These are phyloP conservation scores for Yamadazyma diddensiae DNA, from an alignment of 1,139 yeast species.

Conservation along the genomic window DNA sequence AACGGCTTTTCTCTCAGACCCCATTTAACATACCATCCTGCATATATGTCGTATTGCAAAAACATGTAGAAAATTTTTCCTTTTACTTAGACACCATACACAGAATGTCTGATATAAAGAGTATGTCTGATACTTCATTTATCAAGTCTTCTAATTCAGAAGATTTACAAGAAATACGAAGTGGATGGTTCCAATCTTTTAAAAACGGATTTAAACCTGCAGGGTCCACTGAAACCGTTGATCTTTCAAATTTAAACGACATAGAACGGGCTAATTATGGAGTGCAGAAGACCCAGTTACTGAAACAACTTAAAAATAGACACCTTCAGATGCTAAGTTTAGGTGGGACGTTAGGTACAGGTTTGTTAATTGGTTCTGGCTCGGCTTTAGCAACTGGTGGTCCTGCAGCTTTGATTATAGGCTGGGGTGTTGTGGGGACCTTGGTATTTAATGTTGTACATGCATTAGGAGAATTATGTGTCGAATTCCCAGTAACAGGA, in stretches of 20 bases:
- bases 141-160: conserved; percentile 1
- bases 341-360: conserved; percentile 68
- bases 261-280: conserved; percentile 27
- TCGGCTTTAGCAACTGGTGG: conserved; percentile 68
- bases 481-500: conserved; percentile 75
- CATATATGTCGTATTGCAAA: neutral
- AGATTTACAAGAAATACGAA: conserved; percentile 4
- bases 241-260: conserved; percentile 16
- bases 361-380: conserved; percentile 75
- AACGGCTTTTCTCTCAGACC: no score
- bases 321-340: conserved; percentile 65
- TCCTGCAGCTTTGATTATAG: conserved; percentile 72
- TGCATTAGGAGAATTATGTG: conserved; percentile 84
- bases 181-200: conserved; percentile 18
- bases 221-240: conserved; percentile 14
- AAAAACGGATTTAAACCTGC: conserved; percentile 38
- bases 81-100: no score
- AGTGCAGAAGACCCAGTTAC: conserved; percentile 32
- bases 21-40: neutral
- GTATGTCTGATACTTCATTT: conserved; percentile 1
- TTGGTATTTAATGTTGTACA: conserved; percentile 75
- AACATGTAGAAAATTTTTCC: neutral
- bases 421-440: conserved; percentile 65
- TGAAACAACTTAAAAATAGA: conserved; percentile 41
- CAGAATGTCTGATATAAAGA: conserved; percentile 1